These are phyloP conservation scores for Naematelia encephala DNA, from an alignment of 768 basidiomycete species.

Conservation along the genomic window DNA sequence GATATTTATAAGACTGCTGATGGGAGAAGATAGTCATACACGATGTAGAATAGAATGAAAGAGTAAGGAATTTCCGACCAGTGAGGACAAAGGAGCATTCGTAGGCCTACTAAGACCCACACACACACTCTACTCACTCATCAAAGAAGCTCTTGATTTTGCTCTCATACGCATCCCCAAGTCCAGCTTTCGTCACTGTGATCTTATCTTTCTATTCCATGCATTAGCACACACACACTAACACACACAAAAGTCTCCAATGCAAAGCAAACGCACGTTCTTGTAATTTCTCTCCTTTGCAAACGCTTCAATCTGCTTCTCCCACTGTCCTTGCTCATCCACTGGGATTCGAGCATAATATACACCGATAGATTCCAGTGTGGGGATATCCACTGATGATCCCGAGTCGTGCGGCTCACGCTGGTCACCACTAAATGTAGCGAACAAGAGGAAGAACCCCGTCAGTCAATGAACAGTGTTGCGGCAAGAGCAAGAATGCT, in stretches of 20 bases:
- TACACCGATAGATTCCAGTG: conserved; percentile 62
- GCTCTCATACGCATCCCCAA: conserved; percentile 78
- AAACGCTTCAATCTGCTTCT: conserved; percentile 55
- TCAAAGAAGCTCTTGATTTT: conserved; percentile 80
- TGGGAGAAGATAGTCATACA: not conserved
- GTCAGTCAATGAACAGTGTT: not conserved
- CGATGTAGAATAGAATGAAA: not conserved
- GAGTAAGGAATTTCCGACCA: not conserved
- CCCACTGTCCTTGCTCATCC: conserved; percentile 57
- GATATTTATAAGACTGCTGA: too few species aligned
- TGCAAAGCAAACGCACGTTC: conserved; percentile 54
- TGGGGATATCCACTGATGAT: conserved; percentile 54
- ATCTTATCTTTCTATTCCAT: conserved; percentile 63
- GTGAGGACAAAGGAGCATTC: not conserved
- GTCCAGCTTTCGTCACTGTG: conserved; percentile 68
- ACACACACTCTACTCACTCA: conserved; percentile 59
- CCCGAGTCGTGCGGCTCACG: conserved; percentile 72
- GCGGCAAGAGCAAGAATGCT: not conserved
- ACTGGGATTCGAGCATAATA: conserved; percentile 67
- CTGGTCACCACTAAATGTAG: conserved; percentile 78
- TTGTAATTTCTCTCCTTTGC: conserved; percentile 72
- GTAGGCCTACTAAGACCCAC: not conserved
- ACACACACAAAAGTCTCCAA: not conserved
- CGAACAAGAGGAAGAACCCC: conserved; percentile 59
- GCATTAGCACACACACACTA: not conserved